Conservation (phyloP, 2,329 filamentous ascomycete genomes). For the Oidium heveae region DNA sequence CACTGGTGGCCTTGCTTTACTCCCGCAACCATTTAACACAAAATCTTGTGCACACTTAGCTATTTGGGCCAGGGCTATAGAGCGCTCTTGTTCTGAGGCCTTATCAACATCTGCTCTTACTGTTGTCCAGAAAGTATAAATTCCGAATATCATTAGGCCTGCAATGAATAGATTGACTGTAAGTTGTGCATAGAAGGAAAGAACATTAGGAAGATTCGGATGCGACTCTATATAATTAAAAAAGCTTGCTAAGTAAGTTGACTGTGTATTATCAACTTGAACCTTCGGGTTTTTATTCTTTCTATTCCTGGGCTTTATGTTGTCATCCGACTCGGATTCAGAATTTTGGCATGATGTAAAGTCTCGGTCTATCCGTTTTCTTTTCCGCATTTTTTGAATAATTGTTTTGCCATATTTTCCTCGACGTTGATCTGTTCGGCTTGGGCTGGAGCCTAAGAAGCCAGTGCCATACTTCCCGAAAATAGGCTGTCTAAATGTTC, state of each 20-base stretch:
- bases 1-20: conserved; percentile 40
- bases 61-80: conserved; percentile 47
- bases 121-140: conserved; percentile 12
- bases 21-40: conserved; percentile 48
- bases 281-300: conserved; percentile 14
- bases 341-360: conserved; percentile 14
- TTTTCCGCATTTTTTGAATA: conserved; percentile 23
- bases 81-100: conserved; percentile 32
- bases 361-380: conserved; percentile 20
- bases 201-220: conserved; percentile 36
- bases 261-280: conserved; percentile 2
- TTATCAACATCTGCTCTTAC: conserved; percentile 16
- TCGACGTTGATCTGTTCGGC: conserved; percentile 37
- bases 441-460: conserved; percentile 20
- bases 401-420: conserved; percentile 22
- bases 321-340: conserved; percentile 13
- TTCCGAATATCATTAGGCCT: conserved; percentile 17
- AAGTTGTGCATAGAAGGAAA: conserved; percentile 41
- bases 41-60: conserved; percentile 59
- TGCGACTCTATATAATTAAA: conserved; percentile 38
- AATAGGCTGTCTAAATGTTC: conserved; percentile 19
- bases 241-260: conserved; percentile 21
- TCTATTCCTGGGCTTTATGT: conserved; percentile 13
- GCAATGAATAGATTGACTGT: conserved; percentile 23
- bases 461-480: conserved; percentile 20